phyloP scores from a whole-genome alignment of 306 rosid genomes.

The Rosa rugosa region DNA sequence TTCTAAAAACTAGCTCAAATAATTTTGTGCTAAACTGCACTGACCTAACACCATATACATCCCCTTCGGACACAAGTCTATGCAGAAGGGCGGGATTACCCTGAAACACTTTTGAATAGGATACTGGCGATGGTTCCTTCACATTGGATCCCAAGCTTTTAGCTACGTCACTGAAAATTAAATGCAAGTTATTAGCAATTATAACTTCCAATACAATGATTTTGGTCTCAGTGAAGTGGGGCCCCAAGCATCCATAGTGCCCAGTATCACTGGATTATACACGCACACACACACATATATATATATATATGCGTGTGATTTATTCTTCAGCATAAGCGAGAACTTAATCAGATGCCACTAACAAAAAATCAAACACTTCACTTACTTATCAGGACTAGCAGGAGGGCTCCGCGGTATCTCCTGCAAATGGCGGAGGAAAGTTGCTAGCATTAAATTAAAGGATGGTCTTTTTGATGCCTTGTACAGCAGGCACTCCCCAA shows the following conservation, averaged over 20 bases:
- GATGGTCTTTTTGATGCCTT: slow-evolving; percentile 89
- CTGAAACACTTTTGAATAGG: slow-evolving; percentile 59
- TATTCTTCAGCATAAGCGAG: slow-evolving; percentile 16
- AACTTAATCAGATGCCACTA: slow-evolving; percentile 19
- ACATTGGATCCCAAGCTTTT: slow-evolving; percentile 61
- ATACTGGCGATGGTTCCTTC: slow-evolving; percentile 54
- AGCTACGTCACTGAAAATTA: slow-evolving; percentile 54
- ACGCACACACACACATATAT: too few relatives aligned
- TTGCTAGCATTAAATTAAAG: slow-evolving; percentile 81
- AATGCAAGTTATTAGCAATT: slow-evolving; percentile 11
- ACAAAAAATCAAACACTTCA: slow-evolving; percentile 8
- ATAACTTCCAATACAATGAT: slow-evolving; percentile 19
- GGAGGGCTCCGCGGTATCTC: slow-evolving; percentile 95
- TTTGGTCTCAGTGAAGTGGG: slow-evolving; percentile 10
- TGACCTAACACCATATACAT: slow-evolving; percentile 78
- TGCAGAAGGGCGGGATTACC: slow-evolving; percentile 64
- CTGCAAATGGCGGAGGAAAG: slow-evolving; percentile 89
- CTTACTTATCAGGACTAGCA: slow-evolving; percentile 96
- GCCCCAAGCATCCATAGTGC: not conserved
- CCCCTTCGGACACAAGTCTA: slow-evolving; percentile 86
- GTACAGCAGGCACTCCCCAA: slow-evolving; percentile 97
- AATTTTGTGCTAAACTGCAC: slow-evolving; percentile 30
- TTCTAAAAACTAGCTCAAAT: slow-evolving; percentile 24
- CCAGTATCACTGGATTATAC: too few relatives aligned
- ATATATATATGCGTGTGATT: too few relatives aligned